A percentile compares a stretch with the other conserved stretches of the same genome.
Conservation (phyloP, 352 stramenopile species). For the Aphanomyces stellatus region DNA sequence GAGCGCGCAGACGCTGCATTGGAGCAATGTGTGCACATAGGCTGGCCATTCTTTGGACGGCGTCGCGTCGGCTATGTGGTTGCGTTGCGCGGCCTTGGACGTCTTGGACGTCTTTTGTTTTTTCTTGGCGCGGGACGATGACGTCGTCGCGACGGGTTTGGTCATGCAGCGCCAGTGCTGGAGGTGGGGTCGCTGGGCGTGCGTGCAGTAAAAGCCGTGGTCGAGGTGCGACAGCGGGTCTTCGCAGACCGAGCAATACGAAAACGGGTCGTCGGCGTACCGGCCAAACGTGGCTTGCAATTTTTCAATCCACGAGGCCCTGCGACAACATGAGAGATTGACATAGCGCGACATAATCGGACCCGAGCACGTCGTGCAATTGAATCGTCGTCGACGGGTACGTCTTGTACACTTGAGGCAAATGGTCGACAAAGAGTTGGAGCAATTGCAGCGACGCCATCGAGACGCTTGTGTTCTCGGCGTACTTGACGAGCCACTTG, state of each 20-base stretch:
- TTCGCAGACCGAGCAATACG: conserved; percentile 50
- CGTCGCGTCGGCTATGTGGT: conserved; percentile 46
- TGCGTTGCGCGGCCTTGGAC: conserved; percentile 45
- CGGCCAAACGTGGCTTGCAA: conserved; percentile 46
- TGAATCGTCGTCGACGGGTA: conserved; percentile 27
- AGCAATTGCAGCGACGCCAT: conserved; percentile 54
- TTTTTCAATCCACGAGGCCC: conserved; percentile 22
- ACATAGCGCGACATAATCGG: neutral
- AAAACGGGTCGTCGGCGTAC: conserved; percentile 27
- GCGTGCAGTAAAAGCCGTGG: conserved; percentile 65
- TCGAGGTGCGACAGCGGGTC: conserved; percentile 66
- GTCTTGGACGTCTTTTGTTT: conserved; percentile 43
- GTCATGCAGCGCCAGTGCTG: conserved; percentile 68
- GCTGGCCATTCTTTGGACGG: conserved; percentile 27
- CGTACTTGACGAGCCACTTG: conserved; percentile 29
- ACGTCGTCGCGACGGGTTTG: conserved; percentile 38
- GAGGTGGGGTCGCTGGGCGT: conserved; percentile 32
- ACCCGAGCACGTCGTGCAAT: conserved; percentile 27
- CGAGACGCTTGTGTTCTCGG: conserved; percentile 27
- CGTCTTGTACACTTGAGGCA: conserved; percentile 52
- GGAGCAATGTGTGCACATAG: conserved; percentile 31
- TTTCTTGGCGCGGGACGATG: conserved; percentile 35
- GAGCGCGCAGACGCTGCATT: conserved; percentile 43
- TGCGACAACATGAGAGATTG: neutral
- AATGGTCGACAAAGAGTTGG: conserved; percentile 53